A percentile compares a stretch with the other conserved stretches of the same genome.
Evolutionary conservation across 1,284 basidiomycete genomes (phyloP).

Genomic region (Microbotryum scabiosae): DNA sequence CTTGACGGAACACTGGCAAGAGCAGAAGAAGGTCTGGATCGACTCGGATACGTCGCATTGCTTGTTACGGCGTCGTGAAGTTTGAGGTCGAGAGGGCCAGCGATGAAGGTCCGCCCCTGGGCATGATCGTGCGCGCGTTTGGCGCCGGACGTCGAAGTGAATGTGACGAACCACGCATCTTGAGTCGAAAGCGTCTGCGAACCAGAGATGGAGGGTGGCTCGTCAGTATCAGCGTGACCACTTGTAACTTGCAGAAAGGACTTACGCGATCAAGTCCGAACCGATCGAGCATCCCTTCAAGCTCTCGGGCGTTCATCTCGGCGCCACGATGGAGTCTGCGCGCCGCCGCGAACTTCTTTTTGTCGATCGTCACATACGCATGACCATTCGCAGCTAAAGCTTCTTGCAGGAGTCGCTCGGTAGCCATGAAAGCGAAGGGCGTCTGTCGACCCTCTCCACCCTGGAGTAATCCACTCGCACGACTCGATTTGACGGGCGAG

Average conservation of each 20-base stretch:
- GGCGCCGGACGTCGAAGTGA: slow-evolving; percentile 15
- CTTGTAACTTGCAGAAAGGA: slow-evolving; percentile 9
- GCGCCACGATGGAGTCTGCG: slow-evolving; percentile 14
- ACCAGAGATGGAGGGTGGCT: not conserved
- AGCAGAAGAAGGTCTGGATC: not conserved
- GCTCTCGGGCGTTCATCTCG: slow-evolving; percentile 26
- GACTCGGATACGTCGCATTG: not conserved
- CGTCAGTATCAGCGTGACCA: not conserved
- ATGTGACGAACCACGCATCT: slow-evolving; percentile 39
- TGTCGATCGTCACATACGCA: slow-evolving; percentile 18
- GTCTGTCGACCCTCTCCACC: too few relatives aligned
- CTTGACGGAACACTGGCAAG: not conserved
- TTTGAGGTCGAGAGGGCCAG: slow-evolving; percentile 53
- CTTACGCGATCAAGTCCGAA: slow-evolving; percentile 18
- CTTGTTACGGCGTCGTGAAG: slow-evolving; percentile 48
- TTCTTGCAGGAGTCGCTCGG: slow-evolving; percentile 9
- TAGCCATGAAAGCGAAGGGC: too few relatives aligned
- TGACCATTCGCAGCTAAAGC: slow-evolving; percentile 14
- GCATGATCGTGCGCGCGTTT: slow-evolving; percentile 45
- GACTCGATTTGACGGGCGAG: too few relatives aligned
- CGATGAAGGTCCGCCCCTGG: slow-evolving; percentile 49
- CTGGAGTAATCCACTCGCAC: too few relatives aligned
- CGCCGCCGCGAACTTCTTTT: slow-evolving; percentile 16
- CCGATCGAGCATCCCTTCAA: slow-evolving; percentile 30
- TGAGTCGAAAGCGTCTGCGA: slow-evolving; percentile 35